phyloP scores from a whole-genome alignment of 148 eudicot genomes.

The Beta vulgaris region DNA sequence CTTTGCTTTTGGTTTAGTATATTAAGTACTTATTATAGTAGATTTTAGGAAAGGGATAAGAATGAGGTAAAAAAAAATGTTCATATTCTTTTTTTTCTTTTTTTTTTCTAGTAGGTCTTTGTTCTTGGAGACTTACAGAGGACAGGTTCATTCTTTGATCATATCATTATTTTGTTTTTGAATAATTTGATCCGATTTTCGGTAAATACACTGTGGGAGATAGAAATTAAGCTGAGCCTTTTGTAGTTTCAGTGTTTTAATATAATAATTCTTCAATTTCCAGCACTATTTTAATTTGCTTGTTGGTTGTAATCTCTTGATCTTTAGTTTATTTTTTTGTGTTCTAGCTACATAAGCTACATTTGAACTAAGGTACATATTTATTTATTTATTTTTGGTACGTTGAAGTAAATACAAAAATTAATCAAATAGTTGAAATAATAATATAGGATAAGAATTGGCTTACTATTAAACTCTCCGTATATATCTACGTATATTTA shows the following conservation, averaged over 20 bases:
- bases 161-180: slow-evolving; percentile 23
- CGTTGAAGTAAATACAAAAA: no score
- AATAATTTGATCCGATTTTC: slow-evolving; percentile 21
- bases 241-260: background rate
- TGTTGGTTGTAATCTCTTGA: no score
- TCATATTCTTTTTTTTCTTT: slow-evolving; percentile 14
- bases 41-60: slow-evolving; percentile 10
- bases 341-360: no score
- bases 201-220: background rate
- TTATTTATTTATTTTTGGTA: no score
- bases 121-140: background rate
- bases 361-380: no score
- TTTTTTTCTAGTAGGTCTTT: background rate
- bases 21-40: background rate
- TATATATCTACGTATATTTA: no score
- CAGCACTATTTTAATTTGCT: background rate
- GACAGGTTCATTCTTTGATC: slow-evolving; percentile 32
- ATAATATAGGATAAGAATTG: no score
- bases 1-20: background rate
- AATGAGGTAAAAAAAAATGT: slow-evolving; percentile 24
- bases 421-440: no score
- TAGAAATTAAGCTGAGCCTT: background rate
- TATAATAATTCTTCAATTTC: background rate
- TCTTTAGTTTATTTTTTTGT: no score
- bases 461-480: no score